Percentiles rank a stretch among this genome's conserved stretches.
phyloP scores from a whole-genome alignment of 495 filamentous ascomycete species.

The Paragyromitra xinjiangensis region DNA sequence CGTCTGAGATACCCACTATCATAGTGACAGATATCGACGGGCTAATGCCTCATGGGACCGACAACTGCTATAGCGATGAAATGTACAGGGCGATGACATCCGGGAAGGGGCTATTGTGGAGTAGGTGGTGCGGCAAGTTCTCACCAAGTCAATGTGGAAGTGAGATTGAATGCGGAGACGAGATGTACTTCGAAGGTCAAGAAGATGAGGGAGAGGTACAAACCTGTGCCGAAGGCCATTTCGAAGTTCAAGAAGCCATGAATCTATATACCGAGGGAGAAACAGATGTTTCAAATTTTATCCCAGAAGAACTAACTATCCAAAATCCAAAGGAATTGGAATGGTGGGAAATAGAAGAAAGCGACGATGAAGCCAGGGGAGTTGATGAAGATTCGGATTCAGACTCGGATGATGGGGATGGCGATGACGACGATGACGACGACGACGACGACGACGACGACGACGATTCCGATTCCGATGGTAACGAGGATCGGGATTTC shows the following conservation, averaged over 20 bases:
- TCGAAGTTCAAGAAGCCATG: not conserved
- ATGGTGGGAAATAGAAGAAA: slow-evolving; percentile 49
- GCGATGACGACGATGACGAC: no score
- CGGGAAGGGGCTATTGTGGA: slow-evolving; percentile 35
- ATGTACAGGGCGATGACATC: slow-evolving; percentile 22
- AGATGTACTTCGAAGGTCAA: slow-evolving; percentile 27
- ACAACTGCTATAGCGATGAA: slow-evolving; percentile 15
- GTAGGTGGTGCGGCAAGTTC: slow-evolving; percentile 44
- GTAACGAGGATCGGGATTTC: slow-evolving; percentile 18
- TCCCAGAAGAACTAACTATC: not conserved
- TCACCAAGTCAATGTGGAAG: slow-evolving; percentile 21
- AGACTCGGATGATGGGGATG: not conserved
- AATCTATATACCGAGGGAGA: no score
- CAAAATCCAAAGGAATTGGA: slow-evolving; percentile 11
- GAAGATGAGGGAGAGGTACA: not conserved
- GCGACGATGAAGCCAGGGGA: slow-evolving; percentile 20
- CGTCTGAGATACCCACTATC: slow-evolving; percentile 31
- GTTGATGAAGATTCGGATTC: slow-evolving; percentile 31
- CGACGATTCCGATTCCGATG: slow-evolving; percentile 4
- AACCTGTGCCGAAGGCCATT: slow-evolving; percentile 1
- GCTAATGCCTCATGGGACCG: slow-evolving; percentile 4
- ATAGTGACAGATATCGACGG: slow-evolving; percentile 41
- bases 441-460: slow-evolving; percentile 4
- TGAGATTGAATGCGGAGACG: slow-evolving; percentile 22
- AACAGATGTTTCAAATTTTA: not conserved